Evolutionary conservation across 495 filamentous ascomycete species (phyloP).

Genomic region (Aspergillus avenaceus): DNA sequence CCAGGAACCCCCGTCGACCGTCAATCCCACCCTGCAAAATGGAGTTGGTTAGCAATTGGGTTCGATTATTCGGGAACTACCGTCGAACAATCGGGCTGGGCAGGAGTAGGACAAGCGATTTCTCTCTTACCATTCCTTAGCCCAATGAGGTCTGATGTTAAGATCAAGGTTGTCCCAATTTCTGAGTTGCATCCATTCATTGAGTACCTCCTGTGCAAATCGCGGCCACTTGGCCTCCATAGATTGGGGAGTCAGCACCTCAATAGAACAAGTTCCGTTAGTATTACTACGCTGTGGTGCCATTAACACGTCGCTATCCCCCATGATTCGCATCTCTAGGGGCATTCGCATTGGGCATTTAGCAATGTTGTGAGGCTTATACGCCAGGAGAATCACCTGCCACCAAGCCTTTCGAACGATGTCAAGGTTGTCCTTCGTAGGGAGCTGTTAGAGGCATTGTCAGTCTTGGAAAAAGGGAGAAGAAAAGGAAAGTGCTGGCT

Average conservation of each 20-base stretch:
- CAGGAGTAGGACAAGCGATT: no score
- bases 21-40: no score
- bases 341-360: neutral
- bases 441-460: no score
- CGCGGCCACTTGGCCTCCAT: neutral
- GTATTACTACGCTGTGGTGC: neutral
- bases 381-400: neutral
- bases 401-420: neutral
- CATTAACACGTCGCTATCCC: neutral
- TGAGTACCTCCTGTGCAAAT: neutral
- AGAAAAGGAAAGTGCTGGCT: no score
- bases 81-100: no score
- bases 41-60: no score
- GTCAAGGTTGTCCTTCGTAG: no score
- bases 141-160: neutral
- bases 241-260: neutral
- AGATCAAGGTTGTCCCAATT: neutral
- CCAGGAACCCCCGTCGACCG: no score
- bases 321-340: neutral
- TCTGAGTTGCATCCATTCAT: neutral
- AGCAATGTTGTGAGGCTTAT: neutral
- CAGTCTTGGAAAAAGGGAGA: no score
- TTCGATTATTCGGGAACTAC: no score
- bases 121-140: neutral
- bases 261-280: neutral